A percentile compares a stretch with the other conserved stretches of the same genome.
These are phyloP conservation scores for Dendrobium catenatum DNA, from an alignment of 106 monocot species.

Conservation along the genomic window DNA sequence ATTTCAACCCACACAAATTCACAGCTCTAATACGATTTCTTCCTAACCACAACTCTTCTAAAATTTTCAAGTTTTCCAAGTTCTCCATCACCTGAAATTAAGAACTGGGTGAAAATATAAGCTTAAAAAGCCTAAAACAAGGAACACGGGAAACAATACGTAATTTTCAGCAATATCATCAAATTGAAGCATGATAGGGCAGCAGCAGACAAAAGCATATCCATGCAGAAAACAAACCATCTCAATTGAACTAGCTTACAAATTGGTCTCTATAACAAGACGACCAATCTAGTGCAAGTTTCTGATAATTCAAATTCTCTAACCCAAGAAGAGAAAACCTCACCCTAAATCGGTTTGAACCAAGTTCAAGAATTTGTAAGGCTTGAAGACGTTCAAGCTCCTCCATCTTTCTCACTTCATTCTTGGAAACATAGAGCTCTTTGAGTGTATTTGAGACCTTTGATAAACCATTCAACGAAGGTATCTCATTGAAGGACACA, in stretches of 20 bases:
- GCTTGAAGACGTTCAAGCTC: conserved; percentile 74
- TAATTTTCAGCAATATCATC: neutral
- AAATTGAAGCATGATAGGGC: neutral
- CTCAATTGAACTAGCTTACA: neutral
- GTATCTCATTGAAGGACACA: conserved; percentile 94
- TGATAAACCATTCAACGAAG: conserved; percentile 63
- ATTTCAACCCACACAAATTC: conserved; percentile 81
- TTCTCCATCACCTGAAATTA: conserved; percentile 80
- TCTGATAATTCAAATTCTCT: neutral
- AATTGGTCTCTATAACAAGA: neutral
- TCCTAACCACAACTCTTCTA: conserved; percentile 87
- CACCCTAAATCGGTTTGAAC: conserved; percentile 81
- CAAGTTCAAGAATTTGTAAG: conserved; percentile 85
- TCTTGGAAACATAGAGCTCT: conserved; percentile 94
- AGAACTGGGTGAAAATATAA: neutral
- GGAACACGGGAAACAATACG: neutral
- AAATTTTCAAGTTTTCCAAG: conserved; percentile 63
- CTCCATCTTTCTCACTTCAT: conserved; percentile 80
- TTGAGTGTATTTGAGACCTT: conserved; percentile 72
- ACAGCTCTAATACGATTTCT: conserved; percentile 70
- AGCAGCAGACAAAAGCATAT: neutral
- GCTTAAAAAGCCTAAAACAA: neutral
- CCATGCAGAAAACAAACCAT: neutral
- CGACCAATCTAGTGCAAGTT: neutral
- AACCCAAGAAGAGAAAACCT: conserved; percentile 15